Percentiles rank a stretch among this genome's conserved stretches.
Evolutionary conservation across 257 asterid species (phyloP).

Genomic region (Rhazya stricta): DNA sequence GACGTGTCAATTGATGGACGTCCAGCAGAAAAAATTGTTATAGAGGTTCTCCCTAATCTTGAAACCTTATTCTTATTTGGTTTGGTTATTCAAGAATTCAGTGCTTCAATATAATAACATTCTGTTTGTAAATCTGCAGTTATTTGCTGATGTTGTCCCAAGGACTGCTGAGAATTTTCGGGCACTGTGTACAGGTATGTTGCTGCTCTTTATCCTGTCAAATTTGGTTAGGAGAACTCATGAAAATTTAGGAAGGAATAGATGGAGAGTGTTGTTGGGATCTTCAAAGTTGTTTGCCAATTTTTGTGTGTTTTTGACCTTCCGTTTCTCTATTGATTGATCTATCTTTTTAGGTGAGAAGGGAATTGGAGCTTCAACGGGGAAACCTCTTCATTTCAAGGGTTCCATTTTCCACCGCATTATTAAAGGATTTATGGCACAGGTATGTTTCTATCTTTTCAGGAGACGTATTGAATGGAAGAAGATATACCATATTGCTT

Average conservation of each 20-base stretch:
- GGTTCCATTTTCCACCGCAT: conserved; percentile 87
- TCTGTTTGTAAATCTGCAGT: conserved; percentile 43
- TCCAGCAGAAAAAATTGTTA: conserved; percentile 56
- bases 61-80: neutral
- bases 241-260: neutral
- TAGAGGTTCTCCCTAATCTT: conserved; percentile 53
- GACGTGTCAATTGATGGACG: conserved; percentile 72
- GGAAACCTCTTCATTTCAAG: conserved; percentile 92
- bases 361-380: conserved; percentile 72
- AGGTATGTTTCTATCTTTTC: conserved; percentile 45
- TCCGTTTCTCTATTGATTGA: conserved; percentile 13
- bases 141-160: conserved; percentile 90
- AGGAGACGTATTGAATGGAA: neutral
- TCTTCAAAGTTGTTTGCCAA: neutral
- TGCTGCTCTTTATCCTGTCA: neutral
- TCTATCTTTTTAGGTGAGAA: conserved; percentile 62
- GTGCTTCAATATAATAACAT: neutral
- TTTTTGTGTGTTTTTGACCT: neutral
- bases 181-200: conserved; percentile 89
- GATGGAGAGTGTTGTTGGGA: neutral
- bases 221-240: neutral
- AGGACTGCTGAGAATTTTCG: conserved; percentile 95
- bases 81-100: conserved; percentile 2
- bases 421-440: conserved; percentile 95
- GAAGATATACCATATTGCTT: neutral